Conservation (phyloP, 2,329 filamentous ascomycete genomes). For the Alternaria tenuissima region DNA sequence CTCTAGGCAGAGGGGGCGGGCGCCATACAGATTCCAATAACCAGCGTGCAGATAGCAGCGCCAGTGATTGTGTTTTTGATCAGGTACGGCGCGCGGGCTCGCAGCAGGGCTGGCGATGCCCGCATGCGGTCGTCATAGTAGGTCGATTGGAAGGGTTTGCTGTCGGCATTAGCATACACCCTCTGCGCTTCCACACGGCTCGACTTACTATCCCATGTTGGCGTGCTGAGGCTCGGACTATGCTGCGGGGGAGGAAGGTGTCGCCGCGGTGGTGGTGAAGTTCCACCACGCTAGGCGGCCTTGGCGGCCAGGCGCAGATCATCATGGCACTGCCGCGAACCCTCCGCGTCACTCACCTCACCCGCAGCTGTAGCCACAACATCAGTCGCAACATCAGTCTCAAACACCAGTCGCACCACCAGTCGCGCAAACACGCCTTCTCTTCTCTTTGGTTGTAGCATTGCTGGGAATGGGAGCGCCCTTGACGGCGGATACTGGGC, state of each 20-base stretch:
- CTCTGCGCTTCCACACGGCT: not conserved
- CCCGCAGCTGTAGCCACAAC: slow-evolving; percentile 21
- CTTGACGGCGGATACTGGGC: slow-evolving; percentile 30
- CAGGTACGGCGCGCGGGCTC: slow-evolving; percentile 89
- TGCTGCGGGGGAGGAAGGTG: slow-evolving; percentile 28
- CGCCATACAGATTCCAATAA: slow-evolving; percentile 80
- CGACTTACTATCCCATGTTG: slow-evolving; percentile 49
- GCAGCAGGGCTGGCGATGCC: slow-evolving; percentile 87
- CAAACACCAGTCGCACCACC: slow-evolving; percentile 18
- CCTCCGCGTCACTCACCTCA: slow-evolving; percentile 19
- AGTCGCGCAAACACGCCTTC: slow-evolving; percentile 22
- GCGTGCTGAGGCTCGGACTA: slow-evolving; percentile 26
- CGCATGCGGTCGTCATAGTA: slow-evolving; percentile 93
- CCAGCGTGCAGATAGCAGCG: slow-evolving; percentile 74
- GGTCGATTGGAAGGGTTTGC: slow-evolving; percentile 68
- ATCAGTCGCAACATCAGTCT: no score
- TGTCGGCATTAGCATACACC: slow-evolving; percentile 26
- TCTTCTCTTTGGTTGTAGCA: slow-evolving; percentile 32
- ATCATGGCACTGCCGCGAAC: slow-evolving; percentile 16
- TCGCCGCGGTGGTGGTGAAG: slow-evolving; percentile 30
- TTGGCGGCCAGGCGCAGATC: slow-evolving; percentile 23
- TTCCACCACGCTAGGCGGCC: slow-evolving; percentile 24
- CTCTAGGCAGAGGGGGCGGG: not conserved
- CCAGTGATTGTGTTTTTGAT: slow-evolving; percentile 89
- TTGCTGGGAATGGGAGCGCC: slow-evolving; percentile 42